Conservation (phyloP, 228 moss, liverwort and hornwort genomes). For the Sphagnum fallax region DNA sequence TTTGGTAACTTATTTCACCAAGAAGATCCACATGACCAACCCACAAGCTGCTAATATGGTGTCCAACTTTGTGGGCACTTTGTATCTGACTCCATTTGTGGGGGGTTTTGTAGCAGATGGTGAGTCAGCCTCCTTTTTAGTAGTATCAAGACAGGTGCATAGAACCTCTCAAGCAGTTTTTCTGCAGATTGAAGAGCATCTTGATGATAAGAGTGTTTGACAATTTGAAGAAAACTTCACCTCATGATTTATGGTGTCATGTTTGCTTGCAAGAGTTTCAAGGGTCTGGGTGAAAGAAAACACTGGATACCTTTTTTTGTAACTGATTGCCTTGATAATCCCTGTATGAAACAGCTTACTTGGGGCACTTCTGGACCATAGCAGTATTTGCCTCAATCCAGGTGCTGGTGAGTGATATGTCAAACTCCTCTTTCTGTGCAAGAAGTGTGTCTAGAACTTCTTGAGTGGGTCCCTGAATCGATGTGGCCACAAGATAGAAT, state of each 20-base stretch:
- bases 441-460: background rate
- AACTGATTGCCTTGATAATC: no score
- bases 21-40: constrained; percentile 46
- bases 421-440: background rate
- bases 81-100: constrained; percentile 64
- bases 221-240: no score
- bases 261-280: no score
- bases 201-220: no score
- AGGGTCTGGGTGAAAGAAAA: no score
- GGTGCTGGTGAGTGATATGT: constrained; percentile 25
- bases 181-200: no score
- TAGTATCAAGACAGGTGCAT: no score
- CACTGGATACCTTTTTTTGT: no score
- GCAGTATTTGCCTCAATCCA: constrained; percentile 38
- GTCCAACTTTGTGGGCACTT: constrained; percentile 52
- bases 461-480: background rate
- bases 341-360: constrained; percentile 12
- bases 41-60: constrained; percentile 61
- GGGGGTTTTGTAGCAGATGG: constrained; percentile 58
- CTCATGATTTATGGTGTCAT: no score
- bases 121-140: no score
- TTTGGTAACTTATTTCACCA: constrained; percentile 53
- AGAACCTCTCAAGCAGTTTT: no score
- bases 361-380: constrained; percentile 64
- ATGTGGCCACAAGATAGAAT: background rate